Conservation (phyloP, 169 alveolate genomes). For the Sarcocystis neurona region DNA sequence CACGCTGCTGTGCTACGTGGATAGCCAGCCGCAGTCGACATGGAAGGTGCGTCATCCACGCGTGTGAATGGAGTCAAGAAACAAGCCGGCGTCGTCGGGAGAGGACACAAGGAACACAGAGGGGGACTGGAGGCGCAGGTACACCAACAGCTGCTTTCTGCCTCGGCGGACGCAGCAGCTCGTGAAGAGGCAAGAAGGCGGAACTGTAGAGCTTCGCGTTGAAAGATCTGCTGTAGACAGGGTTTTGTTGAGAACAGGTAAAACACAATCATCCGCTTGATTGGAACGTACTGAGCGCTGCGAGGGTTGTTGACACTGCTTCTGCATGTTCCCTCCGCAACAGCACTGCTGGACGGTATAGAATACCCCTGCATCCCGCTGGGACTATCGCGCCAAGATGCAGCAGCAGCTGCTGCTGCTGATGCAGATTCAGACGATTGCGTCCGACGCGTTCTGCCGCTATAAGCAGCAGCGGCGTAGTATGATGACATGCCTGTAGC, state of each 20-base stretch:
- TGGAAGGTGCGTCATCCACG: no score
- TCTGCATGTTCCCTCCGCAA: not conserved
- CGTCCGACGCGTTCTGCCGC: not conserved
- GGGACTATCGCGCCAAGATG: no score
- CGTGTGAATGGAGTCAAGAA: no score
- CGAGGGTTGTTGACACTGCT: not conserved
- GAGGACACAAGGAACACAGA: not conserved
- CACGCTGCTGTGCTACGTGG: no score
- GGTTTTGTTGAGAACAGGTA: conserved; percentile 54
- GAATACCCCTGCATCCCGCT: no score
- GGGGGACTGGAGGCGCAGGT: not conserved
- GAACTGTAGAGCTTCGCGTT: not conserved
- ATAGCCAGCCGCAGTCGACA: no score
- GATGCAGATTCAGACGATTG: no score
- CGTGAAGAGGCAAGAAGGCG: not conserved
- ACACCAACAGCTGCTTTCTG: not conserved
- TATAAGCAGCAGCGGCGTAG: not conserved
- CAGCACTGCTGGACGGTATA: not conserved
- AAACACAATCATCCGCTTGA: conserved; percentile 55
- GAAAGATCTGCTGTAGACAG: not conserved
- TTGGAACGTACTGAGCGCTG: not conserved
- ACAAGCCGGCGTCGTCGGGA: no score
- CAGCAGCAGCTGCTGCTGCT: no score
- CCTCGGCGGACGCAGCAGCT: no score
- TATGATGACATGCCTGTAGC: no score